Base-by-base conservation (phyloP, 2,329 filamentous ascomycete species). In the Aspergillus transmontanensis region DNA sequence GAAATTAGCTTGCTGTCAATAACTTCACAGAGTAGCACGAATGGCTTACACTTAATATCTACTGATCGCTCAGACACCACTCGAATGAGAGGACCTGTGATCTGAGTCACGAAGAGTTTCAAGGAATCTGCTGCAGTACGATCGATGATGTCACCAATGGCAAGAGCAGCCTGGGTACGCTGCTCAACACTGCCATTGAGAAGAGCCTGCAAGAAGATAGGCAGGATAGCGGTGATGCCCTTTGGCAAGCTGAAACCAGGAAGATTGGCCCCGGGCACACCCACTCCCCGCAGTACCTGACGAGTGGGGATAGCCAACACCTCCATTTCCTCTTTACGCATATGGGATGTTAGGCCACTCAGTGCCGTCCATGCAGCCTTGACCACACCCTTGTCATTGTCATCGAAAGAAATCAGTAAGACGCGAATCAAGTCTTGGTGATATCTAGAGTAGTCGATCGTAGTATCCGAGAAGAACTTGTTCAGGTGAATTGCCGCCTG, bases 241-340 rank as follows among this genome's bases (percentile, higher is more conserved):
- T 98, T 99, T 1, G 94, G 95, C 61, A 98, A 82, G 41, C 83
- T 84, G 81, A 99, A 99, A 41, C 95, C 96, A 45, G 93, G 88
- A 54, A 99, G 84, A 72, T 94, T 90, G 46, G 89, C 86, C 32
- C 95, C 95, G 48, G 93, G 83, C 51, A 97, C 92, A 70, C 96
- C 95, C 54, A 98, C 91, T 72, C 94, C 92, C 68, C 92, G 89
- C 60, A 99, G 84, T 1, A 92, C 90, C 77, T 96, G 91, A 63
- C 94, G 86, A 2, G 94, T 97, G 0, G 94, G 95, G 59, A 88
- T 83, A 21, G 97, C 93, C 53, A 99, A 85, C 0, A 90, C 89
- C 75, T 99, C 96, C 95, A 99, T 98, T 79, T 98, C 94, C 75
- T 99, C 96, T 79, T 99, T 99, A 75, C 90, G 90, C 65, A 99